Evolutionary conservation across 306 rosid species (phyloP), one percentile per base, ranked within the genome.

Genomic region (Gastrolobium bilobum): DNA sequence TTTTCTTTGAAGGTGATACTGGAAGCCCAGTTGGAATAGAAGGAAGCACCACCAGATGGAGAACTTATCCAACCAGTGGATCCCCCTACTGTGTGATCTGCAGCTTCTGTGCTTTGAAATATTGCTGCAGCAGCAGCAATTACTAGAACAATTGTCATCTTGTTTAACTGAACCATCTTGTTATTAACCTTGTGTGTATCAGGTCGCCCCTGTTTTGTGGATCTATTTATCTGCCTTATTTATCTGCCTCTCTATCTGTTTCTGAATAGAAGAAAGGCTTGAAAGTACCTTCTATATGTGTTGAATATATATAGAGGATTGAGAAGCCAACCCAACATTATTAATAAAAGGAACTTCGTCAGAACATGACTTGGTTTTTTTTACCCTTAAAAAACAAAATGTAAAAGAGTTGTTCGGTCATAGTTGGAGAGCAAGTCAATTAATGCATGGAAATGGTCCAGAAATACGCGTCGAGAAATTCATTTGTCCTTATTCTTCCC

Each of bases 11-110:
- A 85, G 10, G n/a, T 69, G 20, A 60, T 48, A 7, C 1, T 34
- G 15, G 81, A 1, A 4, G 83, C 83, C 93, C 93, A 89, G 6
- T 30, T 3, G 0, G 83, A 73, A 35, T 85, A 89, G 2, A 83
- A 82, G 3, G 78, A 51, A 10, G 86, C 35, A 0, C 43, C 86
- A 35, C 71, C 37, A 0, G 86, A 0, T 11, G 84, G 85, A 53
- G 48, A 4, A 33, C 1, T 59, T 4, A 0, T 47, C 93, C 90
- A 89, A 53, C 83, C 90, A 0, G 56, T 53, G 53, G 5, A 3
- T 30, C 46, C 82, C 35, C 89, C 90, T 0, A 87, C 90, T 0
- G 51, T 76, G 71, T 77, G 37, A 9, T 51, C 9, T 50, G 58
- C 71, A 0, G 81, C 88, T 47, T 82, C 71, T 53, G 76, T 54